Base-by-base conservation (phyloP, 805 yeast species). In the Pichia phayaonensis region DNA sequence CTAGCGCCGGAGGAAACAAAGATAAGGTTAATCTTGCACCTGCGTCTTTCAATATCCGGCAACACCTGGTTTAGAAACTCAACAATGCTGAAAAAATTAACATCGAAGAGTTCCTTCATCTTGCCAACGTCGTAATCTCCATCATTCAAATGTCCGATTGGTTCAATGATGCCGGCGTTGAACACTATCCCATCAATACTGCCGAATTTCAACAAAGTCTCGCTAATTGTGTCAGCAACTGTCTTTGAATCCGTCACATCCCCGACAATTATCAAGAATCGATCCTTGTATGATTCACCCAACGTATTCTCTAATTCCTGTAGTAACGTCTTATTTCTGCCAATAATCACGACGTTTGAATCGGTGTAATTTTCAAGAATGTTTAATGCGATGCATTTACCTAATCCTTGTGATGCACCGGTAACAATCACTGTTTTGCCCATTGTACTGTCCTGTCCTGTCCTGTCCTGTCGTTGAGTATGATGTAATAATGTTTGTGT, bases 1-100 rank as follows among this genome's bases (percentile, higher is more conserved):
- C 95, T 76, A 0, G 98, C 97, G 7, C 97, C 97, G 2, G 96
- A 87, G 20, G 95, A 86, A 0, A 90, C 96, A 50, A 84, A 80
- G n/a, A 92, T 72, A n/a, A 52, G n/a, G 39, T 52, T 53, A 15
- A 52, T 18, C n/a, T 34, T 21, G 8, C 40, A 11, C 0, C 96
- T 96, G 15, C 73, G 67, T 3, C 36, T 39, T 6, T 39, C 27
- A 4, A 80, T 55, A 39, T 77, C 67, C 21, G 67, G 69, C 55
- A 92, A 69, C 0, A 85, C 68, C 36, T 67, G 60, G 47, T 70
- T 65, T 12, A 84, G 77, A 56, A 89, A 70, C 3, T 75, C 74
- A 6, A 89, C 84, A 4, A 84, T 75, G 6, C 95, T 78, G 63
- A 90, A 89, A 64, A 85, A 78, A 63, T 92, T 90, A 55, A 90